Evolutionary conservation across 441 rosid species (phyloP), one percentile per base, ranked within the genome.

Genomic region (Populus hybrid): DNA sequence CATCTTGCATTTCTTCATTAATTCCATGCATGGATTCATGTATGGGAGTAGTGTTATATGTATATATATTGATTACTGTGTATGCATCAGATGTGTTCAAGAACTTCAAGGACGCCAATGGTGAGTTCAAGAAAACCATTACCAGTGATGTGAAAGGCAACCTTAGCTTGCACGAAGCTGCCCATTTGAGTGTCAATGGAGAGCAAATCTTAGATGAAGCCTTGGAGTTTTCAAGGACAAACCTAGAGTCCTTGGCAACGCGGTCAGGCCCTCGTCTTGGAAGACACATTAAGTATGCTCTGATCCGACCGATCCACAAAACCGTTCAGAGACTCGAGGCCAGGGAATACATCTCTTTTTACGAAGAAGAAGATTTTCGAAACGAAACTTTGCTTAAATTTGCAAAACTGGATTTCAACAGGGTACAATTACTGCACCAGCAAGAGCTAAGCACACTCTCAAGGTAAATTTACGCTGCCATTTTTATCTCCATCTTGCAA

Each of bases 191-290:
- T 6, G 24, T 77, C 12, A 66, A 63, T 28, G 78, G 80, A n/a
- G 83, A 81, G 73, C 68, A 81, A 23, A 69, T 77, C 21, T 3
- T 81, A 1, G 83, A 81, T 9, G 78, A 81, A 72, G 83, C 83
- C 2, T 72, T 77, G 40, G 26, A 9, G 3, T 81, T 77, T 42
- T 8, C 80, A 10, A 67, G n/a, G 12, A 8, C 40, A 26, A 35
- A 36, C 23, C 67, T 81, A 18, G 57, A 81, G 70, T 21, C 40
- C 3, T 5, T 70, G 50, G 59, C 36, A 1, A n/a, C 20, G 6
- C 23, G 73, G 9, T 4, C 35, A 16, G 42, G 59, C 7, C 54
- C 63, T 9, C 10, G 7, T 35, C 69, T 73, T 1, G 36, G 21
- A 5, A 42, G 28, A 9, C 67, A 50, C 0, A 72, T 80, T 46